These are phyloP conservation scores for Claviceps monticola DNA, from an alignment of 2,329 filamentous ascomycete genomes.

Conservation along the genomic window DNA sequence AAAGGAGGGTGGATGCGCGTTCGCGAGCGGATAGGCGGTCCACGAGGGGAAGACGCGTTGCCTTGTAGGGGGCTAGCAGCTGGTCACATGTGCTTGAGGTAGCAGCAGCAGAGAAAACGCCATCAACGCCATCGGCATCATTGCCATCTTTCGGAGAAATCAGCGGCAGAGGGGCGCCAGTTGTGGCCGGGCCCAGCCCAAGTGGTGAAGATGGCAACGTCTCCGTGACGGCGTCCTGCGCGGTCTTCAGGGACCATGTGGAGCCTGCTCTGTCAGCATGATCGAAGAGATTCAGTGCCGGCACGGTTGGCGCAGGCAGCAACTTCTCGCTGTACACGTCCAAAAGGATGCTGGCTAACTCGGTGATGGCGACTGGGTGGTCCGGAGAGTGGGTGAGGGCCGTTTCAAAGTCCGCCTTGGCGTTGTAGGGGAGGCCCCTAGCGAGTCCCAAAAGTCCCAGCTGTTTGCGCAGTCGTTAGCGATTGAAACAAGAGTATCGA, in stretches of 20 bases:
- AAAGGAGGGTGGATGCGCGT: conserved; percentile 72
- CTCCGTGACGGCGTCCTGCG: conserved; percentile 1
- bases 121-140: conserved; percentile 5
- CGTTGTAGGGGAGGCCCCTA: conserved; percentile 49
- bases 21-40: conserved; percentile 84
- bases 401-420: conserved; percentile 66
- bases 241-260: background rate
- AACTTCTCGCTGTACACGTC: conserved; percentile 66
- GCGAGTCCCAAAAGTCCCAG: conserved; percentile 53
- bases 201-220: conserved; percentile 31
- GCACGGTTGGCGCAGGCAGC: conserved; percentile 42
- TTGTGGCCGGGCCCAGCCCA: conserved; percentile 26
- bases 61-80: conserved; percentile 39
- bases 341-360: conserved; percentile 70
- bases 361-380: conserved; percentile 67
- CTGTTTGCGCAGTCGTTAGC: conserved; percentile 22
- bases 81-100: conserved; percentile 16
- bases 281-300: conserved; percentile 19
- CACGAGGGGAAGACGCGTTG: conserved; percentile 51
- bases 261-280: background rate
- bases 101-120: conserved; percentile 3
- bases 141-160: conserved; percentile 8
- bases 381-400: conserved; percentile 68
- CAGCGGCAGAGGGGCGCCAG: conserved; percentile 6
- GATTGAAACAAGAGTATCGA: background rate